Conservation (phyloP, 176 grass and related monocot species). For the Thinopyrum elongatum region DNA sequence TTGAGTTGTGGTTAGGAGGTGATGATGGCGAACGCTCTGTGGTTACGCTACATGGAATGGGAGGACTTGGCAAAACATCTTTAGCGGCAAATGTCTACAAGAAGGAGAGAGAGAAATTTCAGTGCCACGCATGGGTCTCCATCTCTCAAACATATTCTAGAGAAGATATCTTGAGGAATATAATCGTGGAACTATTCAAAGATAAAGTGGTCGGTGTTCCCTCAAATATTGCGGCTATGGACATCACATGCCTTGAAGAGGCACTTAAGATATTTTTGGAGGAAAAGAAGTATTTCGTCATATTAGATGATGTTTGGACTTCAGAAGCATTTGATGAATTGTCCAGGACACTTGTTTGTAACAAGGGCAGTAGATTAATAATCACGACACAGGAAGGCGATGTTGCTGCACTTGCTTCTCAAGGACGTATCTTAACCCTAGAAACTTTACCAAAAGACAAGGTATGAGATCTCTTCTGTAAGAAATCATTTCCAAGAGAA, state of each 20-base stretch:
- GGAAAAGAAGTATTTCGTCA: neutral
- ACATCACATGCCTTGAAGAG: neutral
- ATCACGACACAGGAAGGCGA: neutral
- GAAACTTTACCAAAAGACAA: neutral
- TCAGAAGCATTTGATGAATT: neutral
- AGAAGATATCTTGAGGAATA: neutral
- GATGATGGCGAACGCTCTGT: neutral
- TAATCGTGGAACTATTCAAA: neutral
- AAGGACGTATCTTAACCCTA: neutral
- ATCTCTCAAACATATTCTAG: neutral
- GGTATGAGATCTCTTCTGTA: neutral
- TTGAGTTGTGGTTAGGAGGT: neutral
- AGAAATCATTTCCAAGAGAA: neutral
- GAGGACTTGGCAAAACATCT: neutral
- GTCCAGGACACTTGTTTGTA: neutral
- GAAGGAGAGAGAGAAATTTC: neutral
- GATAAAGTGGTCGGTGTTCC: neutral
- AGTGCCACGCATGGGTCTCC: neutral
- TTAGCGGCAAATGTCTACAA: neutral
- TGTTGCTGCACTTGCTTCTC: neutral
- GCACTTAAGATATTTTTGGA: neutral
- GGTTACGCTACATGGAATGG: neutral
- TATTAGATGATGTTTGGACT: constrained; percentile 1
- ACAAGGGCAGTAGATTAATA: neutral
- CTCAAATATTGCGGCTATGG: neutral